phyloP scores from a whole-genome alignment of 1,284 basidiomycete species.

The Microbotryum scabiosae region DNA sequence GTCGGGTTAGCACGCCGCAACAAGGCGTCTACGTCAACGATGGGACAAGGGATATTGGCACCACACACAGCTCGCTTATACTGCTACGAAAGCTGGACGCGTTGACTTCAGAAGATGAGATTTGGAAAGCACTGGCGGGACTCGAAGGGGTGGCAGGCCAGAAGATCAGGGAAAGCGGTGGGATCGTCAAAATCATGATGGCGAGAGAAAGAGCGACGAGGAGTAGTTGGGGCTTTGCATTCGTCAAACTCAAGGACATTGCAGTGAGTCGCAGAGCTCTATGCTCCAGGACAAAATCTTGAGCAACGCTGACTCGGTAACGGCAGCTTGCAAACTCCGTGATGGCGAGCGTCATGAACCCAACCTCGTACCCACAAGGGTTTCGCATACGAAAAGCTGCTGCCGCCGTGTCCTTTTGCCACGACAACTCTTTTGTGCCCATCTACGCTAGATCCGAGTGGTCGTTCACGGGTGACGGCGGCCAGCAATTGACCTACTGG shows the following conservation, averaged over 20 bases:
- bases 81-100: conserved; percentile 80
- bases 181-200: conserved; percentile 73
- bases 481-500: conserved; percentile 32
- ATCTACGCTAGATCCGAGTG: conserved; percentile 31
- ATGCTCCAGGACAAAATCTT: neutral
- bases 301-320: neutral
- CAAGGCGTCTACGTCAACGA: conserved; percentile 54
- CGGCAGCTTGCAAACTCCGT: conserved; percentile 31
- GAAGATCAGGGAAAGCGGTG: conserved; percentile 62
- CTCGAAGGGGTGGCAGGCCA: conserved; percentile 51
- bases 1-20: conserved; percentile 46
- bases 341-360: conserved; percentile 27
- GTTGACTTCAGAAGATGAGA: conserved; percentile 56
- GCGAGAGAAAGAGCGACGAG: conserved; percentile 75
- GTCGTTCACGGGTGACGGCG: conserved; percentile 29
- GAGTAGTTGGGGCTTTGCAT: conserved; percentile 81
- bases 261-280: conserved; percentile 49
- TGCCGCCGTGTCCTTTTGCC: conserved; percentile 30
- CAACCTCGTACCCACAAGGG: conserved; percentile 28
- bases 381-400: conserved; percentile 31
- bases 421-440: conserved; percentile 34
- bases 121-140: conserved; percentile 41
- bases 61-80: conserved; percentile 55
- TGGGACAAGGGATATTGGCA: conserved; percentile 87
- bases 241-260: conserved; percentile 77